Base-by-base conservation (phyloP, 1,139 yeast genomes). In the Magnusiomyces tetraspermus region DNA sequence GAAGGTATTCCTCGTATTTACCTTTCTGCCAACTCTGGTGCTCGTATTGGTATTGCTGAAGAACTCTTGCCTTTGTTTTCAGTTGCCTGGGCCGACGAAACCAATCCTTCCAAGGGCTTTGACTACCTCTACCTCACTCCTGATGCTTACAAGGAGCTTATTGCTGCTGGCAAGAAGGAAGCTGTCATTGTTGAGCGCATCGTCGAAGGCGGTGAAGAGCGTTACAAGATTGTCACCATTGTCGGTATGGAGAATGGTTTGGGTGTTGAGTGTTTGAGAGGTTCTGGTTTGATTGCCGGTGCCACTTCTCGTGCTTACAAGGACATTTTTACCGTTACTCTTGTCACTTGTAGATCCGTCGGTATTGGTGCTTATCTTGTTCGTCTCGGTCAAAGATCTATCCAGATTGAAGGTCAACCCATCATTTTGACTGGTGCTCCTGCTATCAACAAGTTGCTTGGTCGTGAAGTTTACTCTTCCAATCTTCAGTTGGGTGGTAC, bases 331-430 rank as follows among this genome's bases (percentile, higher is more conserved):
- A 92, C 98, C 33, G 82, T 90, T 57, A 92, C 98, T 24, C 77
- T 92, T 69, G 98, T 92, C 52, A 92, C 98, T 23, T 90, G 97
- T 75, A 83, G 98, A 77, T 89, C 97, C 48, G 98, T 92, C 65
- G 98, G 98, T 82, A 92, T 92, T 71, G 98, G 98, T 77, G 98
- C 98, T 48, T 92, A 92, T 69, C 78, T 92, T 68, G 98, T 92
- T 46, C 85, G 98, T 73, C 79, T 92, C 60, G 98, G 98, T 67
- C 97, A 92, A 77, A 86, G 98, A 77, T 95, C 97, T 48, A 90
- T 92, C 66, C 98, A 92, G 76, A 85, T 92, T 63, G 97, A 92
- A 69, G 98, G 98, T 50, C 97, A 92, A 73, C 98, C 98, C 55
- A 89, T 92, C 63, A 92, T 92, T 62, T 82, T 92, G 67, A 92